Base-by-base conservation (phyloP, 306 rosid genomes). In the Vicia sativa region DNA sequence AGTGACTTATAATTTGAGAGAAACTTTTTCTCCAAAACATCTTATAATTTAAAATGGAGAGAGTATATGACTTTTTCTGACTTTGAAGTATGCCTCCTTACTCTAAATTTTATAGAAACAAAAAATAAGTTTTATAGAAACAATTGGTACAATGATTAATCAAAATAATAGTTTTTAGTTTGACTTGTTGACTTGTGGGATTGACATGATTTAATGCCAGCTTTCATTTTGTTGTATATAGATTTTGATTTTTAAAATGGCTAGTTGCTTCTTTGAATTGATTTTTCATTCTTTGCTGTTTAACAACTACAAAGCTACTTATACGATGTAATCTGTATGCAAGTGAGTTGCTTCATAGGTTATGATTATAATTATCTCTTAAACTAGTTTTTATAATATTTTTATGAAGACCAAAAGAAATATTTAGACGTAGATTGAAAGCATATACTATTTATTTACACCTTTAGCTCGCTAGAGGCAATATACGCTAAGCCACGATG, bases 331-430 rank as follows among this genome's bases (percentile, higher is more conserved):
- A 77, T 37, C 35, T 45, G 10, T 31, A 69, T 81, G 76, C 81
- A 81, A 81, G 85, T 81, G 89, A 37, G 72, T 84, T 63, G 80
- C 88, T 57, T 80, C 96, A 41, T 81, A 79, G 60, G 84, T 89
- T 55, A 73, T 88, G 57, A 77, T 84, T 19, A 85, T 25, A 25
- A 3, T 25, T 25, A 25, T 25, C 37, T 31, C 37, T 31, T 31
- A 8, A 31, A 8, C 37, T 31, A 28, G 31, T 4, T 28, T 28
- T 4, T 28, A 28, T 11, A 42, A 11, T 41, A 11, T 13, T 12
- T n/a, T 13, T n/a, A 44, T 2, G 12, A 43, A 43, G 49, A 43
- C 49, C 7, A 13, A 43, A 13, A 43, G 3, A 4, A 31, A 31
- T 31, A 31, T 31, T 6, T 31, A 31, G 37, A 31, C 37, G 37